These are phyloP conservation scores for Aspergillus hortae DNA, from an alignment of 2,329 filamentous ascomycete species.

Conservation along the genomic window DNA sequence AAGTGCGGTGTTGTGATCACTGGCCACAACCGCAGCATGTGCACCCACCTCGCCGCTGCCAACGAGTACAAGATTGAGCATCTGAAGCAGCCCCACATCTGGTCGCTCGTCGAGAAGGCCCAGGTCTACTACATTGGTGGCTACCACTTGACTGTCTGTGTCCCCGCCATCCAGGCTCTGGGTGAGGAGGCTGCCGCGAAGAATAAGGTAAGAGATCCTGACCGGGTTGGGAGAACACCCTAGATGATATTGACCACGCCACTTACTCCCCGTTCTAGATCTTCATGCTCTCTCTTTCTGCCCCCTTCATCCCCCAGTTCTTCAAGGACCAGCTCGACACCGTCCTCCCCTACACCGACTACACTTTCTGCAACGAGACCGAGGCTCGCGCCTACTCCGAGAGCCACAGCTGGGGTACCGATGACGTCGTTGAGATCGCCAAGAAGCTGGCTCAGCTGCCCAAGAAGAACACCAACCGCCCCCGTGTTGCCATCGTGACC, in stretches of 20 bases:
- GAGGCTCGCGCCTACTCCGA: constrained; percentile 87
- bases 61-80: constrained; percentile 97
- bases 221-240: background rate
- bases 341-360: constrained; percentile 88
- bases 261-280: constrained; percentile 35
- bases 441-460: constrained; percentile 80
- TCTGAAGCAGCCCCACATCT: constrained; percentile 85
- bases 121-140: constrained; percentile 91
- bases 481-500: constrained; percentile 85
- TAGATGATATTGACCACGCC: too few species aligned
- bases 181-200: constrained; percentile 82
- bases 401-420: constrained; percentile 69
- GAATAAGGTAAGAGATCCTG: constrained; percentile 65
- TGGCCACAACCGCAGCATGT: constrained; percentile 89
- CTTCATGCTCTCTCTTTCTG: constrained; percentile 87
- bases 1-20: constrained; percentile 97
- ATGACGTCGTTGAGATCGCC: constrained; percentile 79
- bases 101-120: constrained; percentile 84
- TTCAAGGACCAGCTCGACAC: constrained; percentile 94
- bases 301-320: constrained; percentile 94
- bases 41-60: constrained; percentile 90
- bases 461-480: constrained; percentile 84
- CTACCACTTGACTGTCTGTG: constrained; percentile 96
- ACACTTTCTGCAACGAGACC: constrained; percentile 94
- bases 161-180: constrained; percentile 82